Evolutionary conservation across 2,329 filamentous ascomycete species (phyloP).

Genomic region (Trichoderma guizhouense): DNA sequence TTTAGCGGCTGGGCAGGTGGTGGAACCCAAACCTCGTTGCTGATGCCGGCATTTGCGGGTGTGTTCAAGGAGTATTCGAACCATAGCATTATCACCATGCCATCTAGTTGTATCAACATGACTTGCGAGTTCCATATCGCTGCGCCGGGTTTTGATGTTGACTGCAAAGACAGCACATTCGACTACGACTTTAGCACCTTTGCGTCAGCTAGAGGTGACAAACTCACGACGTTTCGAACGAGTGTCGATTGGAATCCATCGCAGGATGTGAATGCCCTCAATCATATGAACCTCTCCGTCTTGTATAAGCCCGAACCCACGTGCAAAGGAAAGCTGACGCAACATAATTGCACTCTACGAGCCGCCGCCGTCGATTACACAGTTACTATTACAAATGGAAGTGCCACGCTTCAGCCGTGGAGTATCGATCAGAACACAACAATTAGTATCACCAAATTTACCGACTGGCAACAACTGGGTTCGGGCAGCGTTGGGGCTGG

Average conservation of each 20-base stretch:
- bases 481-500: conserved; percentile 4
- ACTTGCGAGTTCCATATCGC: not conserved
- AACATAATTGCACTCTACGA: conserved; percentile 2
- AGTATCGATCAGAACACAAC: not conserved
- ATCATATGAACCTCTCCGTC: not conserved
- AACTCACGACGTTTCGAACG: conserved; percentile 2
- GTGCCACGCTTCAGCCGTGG: not conserved
- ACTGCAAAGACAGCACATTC: not conserved
- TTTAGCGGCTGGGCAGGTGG: conserved; percentile 14
- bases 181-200: not conserved
- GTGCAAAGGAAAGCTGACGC: not conserved
- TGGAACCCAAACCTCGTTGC: not conserved
- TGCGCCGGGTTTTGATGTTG: conserved; percentile 6
- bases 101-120: not conserved
- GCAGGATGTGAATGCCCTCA: not conserved
- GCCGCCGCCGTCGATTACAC: conserved; percentile 2
- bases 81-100: not conserved
- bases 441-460: not conserved
- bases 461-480: not conserved
- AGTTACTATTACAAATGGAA: not conserved
- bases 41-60: conserved; percentile 2
- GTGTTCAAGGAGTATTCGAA: conserved; percentile 13
- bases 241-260: not conserved
- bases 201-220: not conserved
- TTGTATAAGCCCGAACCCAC: not conserved